phyloP scores from a whole-genome alignment of 108 stramenopile species.

The Aureococcus anophagefferens region DNA sequence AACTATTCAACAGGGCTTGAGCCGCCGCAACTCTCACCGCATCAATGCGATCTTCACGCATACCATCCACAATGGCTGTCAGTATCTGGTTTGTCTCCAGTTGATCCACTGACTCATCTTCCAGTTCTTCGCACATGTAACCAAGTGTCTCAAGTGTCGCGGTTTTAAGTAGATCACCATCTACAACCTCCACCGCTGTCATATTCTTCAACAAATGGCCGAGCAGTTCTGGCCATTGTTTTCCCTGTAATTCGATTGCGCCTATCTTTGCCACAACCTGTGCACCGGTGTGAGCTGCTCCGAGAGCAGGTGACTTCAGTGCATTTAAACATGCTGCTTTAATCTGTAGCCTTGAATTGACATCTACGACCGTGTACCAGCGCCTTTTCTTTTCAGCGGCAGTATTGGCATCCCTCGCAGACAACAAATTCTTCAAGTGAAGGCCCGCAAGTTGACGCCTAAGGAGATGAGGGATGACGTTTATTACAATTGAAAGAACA shows the following conservation, averaged over 20 bases:
- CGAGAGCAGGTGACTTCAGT: constrained; percentile 45
- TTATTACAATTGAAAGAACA: not conserved
- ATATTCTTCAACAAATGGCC: constrained; percentile 65
- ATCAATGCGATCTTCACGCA: constrained; percentile 61
- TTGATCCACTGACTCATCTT: constrained; percentile 57
- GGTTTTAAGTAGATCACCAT: constrained; percentile 52
- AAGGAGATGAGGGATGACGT: not conserved
- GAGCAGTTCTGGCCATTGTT: constrained; percentile 75
- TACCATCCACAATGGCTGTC: constrained; percentile 91
- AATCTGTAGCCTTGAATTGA: constrained; percentile 40
- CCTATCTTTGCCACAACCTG: constrained; percentile 72
- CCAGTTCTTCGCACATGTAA: constrained; percentile 70
- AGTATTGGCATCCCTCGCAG: constrained; percentile 57
- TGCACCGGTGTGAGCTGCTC: constrained; percentile 61
- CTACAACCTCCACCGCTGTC: constrained; percentile 32
- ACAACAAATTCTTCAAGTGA: constrained; percentile 70
- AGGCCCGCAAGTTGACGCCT: constrained; percentile 62
- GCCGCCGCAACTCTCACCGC: constrained; percentile 73
- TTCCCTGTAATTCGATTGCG: constrained; percentile 65
- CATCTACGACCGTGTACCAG: constrained; percentile 53
- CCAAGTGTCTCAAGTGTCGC: constrained; percentile 85
- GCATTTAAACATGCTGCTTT: constrained; percentile 51
- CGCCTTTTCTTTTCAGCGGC: constrained; percentile 46
- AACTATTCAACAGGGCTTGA: constrained; percentile 72
- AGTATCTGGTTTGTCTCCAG: constrained; percentile 79